phyloP scores from a whole-genome alignment of 306 rosid species.

The Hippophae rhamnoides region DNA sequence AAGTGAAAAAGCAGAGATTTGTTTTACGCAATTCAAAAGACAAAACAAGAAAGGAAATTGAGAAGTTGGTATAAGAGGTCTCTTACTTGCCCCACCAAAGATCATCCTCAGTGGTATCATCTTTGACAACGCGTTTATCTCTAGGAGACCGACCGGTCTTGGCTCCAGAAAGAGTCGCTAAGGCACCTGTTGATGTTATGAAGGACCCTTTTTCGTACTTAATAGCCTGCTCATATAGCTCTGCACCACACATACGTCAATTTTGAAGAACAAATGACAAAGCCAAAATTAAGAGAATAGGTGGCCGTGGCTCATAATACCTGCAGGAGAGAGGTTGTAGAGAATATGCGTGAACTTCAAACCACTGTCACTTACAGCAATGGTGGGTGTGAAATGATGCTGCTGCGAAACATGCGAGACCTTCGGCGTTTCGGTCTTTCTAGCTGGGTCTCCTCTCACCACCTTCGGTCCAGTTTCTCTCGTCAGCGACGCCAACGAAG shows the following conservation, averaged over 20 bases:
- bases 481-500: slow-evolving; percentile 73
- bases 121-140: slow-evolving; percentile 83
- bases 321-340: slow-evolving; percentile 85
- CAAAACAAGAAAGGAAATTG: too few species aligned
- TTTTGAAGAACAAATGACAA: background rate
- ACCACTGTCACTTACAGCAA: slow-evolving; percentile 68
- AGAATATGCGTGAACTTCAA: slow-evolving; percentile 84
- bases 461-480: slow-evolving; percentile 78
- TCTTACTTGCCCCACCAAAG: slow-evolving; percentile 99
- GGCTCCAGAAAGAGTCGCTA: slow-evolving; percentile 94
- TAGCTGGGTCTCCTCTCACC: slow-evolving; percentile 82
- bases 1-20: background rate
- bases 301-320: slow-evolving; percentile 13
- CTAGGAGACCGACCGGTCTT: slow-evolving; percentile 91
- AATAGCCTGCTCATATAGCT: slow-evolving; percentile 76
- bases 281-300: background rate
- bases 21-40: background rate
- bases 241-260: slow-evolving; percentile 29
- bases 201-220: slow-evolving; percentile 72
- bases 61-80: too few species aligned
- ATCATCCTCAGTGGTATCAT: slow-evolving; percentile 44
- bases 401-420: slow-evolving; percentile 37
- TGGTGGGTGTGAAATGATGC: slow-evolving; percentile 40
- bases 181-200: slow-evolving; percentile 62
- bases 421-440: slow-evolving; percentile 19